Base-by-base conservation (phyloP, 2,329 filamentous ascomycete genomes). In the Talaromyces sp. region DNA sequence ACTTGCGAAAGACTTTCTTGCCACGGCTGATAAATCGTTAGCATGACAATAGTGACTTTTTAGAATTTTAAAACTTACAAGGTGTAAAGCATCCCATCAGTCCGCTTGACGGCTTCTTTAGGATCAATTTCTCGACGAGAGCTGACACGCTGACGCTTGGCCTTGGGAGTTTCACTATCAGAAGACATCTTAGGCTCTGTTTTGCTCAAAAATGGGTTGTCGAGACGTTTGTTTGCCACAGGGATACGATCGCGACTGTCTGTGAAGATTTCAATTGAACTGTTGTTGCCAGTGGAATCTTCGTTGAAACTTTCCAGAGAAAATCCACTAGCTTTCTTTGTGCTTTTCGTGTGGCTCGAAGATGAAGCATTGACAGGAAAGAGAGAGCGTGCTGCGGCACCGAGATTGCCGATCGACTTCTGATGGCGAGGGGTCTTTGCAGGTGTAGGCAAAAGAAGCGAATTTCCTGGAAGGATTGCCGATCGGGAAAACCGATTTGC, bases 231-330 rank as follows among this genome's bases (percentile, higher is more conserved):
- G 67, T 85, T 84, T 2, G 82, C 65, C 59, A 83, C 79, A 14
- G 87, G 87, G 37, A 88, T 78, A 54, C 85, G 83, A 71, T 88
- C 86, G 68, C 86, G 84, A 31, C 84, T 84, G 70, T 89, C 87
- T n/a, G 86, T 88, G 75, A 83, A 89, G 67, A 89, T 86, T 60
- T 84, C 75, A 54, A 88, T 84, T 62, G 80, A 75, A 4, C 76
- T 73, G 47, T 79, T 75, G 24, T 68, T 71, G 22, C 69, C 68
- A 22, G 67, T 66, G 14, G 73, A 64, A 35, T 77, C 72, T 14
- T 78, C 73, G 33, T 73, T 72, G 54, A 81, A 81, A 66, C 78
- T 80, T 63, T 80, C 80, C 27, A 83, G 71, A 1, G 80, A 81
- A 67, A 80, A 82, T 24, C 76, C 78, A 59, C 75, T 76, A 66